Evolutionary conservation across 768 basidiomycete genomes (phyloP), one percentile per base, ranked within the genome.

Genomic region (Lactifluus pinguis): DNA sequence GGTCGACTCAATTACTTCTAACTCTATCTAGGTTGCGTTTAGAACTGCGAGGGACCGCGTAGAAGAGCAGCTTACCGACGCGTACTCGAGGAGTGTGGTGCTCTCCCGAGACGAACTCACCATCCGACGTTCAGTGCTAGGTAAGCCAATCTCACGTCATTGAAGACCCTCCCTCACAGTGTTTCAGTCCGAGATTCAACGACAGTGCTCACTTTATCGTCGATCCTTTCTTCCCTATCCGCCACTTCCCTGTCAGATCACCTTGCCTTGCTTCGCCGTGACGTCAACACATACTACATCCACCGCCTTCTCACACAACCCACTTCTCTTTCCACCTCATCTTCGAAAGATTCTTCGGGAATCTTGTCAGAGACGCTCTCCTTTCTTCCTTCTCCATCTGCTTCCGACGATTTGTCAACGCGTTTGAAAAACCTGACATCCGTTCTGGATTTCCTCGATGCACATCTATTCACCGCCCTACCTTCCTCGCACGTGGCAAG

Each of bases 1-100:
- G 48, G 13, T 34, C 25, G n/a, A 49, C 50, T 55, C 21, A 60
- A 21, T 17, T 25, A 7, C 36, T 52, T 47, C 19, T 7, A 3
- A 29, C 34, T 45, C 38, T 51, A 17, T 19, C 6, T 64, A 92
- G 89, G 76, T 74, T 53, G 81, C 75, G 65, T 78, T 83, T 60
- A 78, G 77, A 61, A 77, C 81, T 9, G 70, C 79, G 29, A 77
- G 77, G 67, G 82, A 85, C 57, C 80, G 80, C 41, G 72, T 82
- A 7, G 83, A 89, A 68, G 90, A 91, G 62, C 83, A 89, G 66
- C 76, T 92, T 25, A 80, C 77, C 64, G 83, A 88, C 50, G 85
- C 85, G 3, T 90, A 83, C 67, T 71, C 80, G 21, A 78, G 83
- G 66, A 78, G 85, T 67, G 70, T 91, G 29, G 67, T 76, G 2